phyloP scores from a whole-genome alignment of 352 stramenopile genomes.

The Pythium chondricola region DNA sequence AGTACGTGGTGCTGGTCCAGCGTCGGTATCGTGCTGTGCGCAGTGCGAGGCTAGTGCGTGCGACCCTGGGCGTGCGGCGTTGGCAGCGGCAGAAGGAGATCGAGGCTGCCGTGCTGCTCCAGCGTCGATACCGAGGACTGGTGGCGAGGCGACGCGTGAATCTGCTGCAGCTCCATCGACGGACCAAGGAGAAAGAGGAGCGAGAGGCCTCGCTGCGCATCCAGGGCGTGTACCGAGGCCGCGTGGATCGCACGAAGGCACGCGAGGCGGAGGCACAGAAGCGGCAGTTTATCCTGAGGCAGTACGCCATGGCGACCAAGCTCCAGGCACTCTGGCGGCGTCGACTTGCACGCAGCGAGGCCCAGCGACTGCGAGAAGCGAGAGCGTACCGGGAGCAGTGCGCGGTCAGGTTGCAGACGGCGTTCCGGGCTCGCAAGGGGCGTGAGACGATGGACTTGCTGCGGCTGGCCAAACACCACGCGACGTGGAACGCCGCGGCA shows the following conservation, averaged over 20 bases:
- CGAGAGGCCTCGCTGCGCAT: slow-evolving; percentile 39
- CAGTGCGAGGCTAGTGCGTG: slow-evolving; percentile 29
- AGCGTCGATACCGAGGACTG: slow-evolving; percentile 48
- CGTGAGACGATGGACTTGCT: slow-evolving; percentile 38
- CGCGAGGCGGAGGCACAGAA: slow-evolving; percentile 27
- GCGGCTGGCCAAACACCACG: slow-evolving; percentile 30
- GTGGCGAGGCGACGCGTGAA: slow-evolving; percentile 29
- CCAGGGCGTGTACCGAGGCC: slow-evolving; percentile 51
- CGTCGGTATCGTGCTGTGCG: slow-evolving; percentile 50
- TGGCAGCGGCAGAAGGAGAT: slow-evolving; percentile 30
- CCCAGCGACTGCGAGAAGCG: slow-evolving; percentile 20
- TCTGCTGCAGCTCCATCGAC: slow-evolving; percentile 23
- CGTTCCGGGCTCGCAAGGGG: slow-evolving; percentile 42
- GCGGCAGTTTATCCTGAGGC: slow-evolving; percentile 23
- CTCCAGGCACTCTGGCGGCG: slow-evolving; percentile 55
- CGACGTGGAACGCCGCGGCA: slow-evolving; percentile 28
- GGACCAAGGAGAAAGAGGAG: slow-evolving; percentile 27
- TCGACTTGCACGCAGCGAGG: slow-evolving; percentile 25
- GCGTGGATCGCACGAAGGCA: slow-evolving; percentile 35
- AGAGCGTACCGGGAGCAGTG: slow-evolving; percentile 32
- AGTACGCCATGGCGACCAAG: slow-evolving; percentile 30
- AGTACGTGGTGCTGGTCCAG: slow-evolving; percentile 43
- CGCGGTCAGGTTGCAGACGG: slow-evolving; percentile 50
- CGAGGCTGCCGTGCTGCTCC: slow-evolving; percentile 37
- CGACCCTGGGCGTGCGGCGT: slow-evolving; percentile 24